Evolutionary conservation across 2,329 filamentous ascomycete genomes (phyloP).

Genomic region (Hansfordia pulvinata): DNA sequence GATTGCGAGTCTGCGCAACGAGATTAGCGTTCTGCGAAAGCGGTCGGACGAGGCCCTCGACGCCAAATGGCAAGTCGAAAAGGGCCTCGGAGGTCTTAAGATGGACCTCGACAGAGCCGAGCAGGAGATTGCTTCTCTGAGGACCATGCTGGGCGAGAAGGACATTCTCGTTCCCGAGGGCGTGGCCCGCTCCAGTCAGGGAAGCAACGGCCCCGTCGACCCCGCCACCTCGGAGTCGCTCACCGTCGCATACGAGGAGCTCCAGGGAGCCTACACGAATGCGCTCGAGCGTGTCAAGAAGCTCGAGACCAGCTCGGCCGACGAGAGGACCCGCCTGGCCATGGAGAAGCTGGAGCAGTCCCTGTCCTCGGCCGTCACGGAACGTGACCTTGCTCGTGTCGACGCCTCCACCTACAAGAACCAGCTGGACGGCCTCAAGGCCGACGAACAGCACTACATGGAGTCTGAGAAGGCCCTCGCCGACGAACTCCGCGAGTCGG

Average conservation of each 20-base stretch:
- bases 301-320: constrained; percentile 39
- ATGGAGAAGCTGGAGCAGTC: constrained; percentile 54
- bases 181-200: constrained; percentile 28
- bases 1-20: constrained; percentile 63
- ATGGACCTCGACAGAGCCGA: constrained; percentile 95
- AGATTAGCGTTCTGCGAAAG: constrained; percentile 72
- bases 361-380: constrained; percentile 54
- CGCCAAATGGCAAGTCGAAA: constrained; percentile 93
- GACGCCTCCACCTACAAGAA: constrained; percentile 49
- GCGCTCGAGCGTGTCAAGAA: constrained; percentile 53
- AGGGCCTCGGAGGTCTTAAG: constrained; percentile 74
- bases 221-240: constrained; percentile 58
- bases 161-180: constrained; percentile 63
- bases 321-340: constrained; percentile 47
- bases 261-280: constrained; percentile 58
- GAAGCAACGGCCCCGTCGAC: constrained; percentile 23
- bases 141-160: constrained; percentile 64
- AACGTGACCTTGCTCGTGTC: constrained; percentile 57
- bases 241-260: constrained; percentile 58
- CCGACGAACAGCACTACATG: constrained; percentile 40
- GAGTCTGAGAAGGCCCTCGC: constrained; percentile 51
- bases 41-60: constrained; percentile 89
- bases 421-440: constrained; percentile 44
- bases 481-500: constrained; percentile 58
- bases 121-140: constrained; percentile 78